phyloP scores from a whole-genome alignment of 768 basidiomycete species.

The Xanthoconium stramineum region DNA sequence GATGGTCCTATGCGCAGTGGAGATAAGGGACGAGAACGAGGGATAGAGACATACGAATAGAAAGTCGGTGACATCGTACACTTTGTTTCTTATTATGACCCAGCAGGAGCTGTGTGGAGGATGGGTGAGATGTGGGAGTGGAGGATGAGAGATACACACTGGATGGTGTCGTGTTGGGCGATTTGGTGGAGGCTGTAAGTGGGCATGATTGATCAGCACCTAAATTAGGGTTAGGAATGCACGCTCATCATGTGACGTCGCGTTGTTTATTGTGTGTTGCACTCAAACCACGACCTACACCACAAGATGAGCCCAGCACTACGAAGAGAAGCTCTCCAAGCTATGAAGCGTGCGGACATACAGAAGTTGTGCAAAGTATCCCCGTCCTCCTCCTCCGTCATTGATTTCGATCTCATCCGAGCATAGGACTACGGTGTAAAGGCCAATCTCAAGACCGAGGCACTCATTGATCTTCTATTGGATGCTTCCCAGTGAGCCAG shows the following conservation, averaged over 20 bases:
- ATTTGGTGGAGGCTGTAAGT: conserved; percentile 56
- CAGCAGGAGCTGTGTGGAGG: conserved; percentile 65
- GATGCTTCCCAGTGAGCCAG: conserved; percentile 44
- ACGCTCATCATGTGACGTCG: conserved; percentile 40
- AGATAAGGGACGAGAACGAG: not conserved
- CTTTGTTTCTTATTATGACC: conserved; percentile 75
- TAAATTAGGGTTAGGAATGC: conserved; percentile 3
- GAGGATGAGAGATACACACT: conserved; percentile 35
- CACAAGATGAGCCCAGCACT: conserved; percentile 41
- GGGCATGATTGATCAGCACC: conserved; percentile 16
- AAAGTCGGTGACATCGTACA: conserved; percentile 87
- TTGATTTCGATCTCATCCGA: conserved; percentile 12
- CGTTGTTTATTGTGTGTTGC: conserved; percentile 52
- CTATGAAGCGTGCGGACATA: conserved; percentile 49
- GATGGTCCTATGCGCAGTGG: conserved; percentile 53
- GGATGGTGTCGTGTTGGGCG: conserved; percentile 51
- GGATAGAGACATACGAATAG: conserved; percentile 44
- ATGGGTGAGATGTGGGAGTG: conserved; percentile 6
- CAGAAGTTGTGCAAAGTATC: conserved; percentile 65
- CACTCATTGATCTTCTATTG: conserved; percentile 69
- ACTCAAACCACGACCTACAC: conserved; percentile 40
- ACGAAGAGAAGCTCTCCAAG: conserved; percentile 45
- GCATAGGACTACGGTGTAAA: conserved; percentile 72
- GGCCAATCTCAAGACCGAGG: conserved; percentile 80
- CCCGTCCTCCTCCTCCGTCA: conserved; percentile 11